Conservation (phyloP, 352 stramenopile species). For the Pythium sp. region DNA sequence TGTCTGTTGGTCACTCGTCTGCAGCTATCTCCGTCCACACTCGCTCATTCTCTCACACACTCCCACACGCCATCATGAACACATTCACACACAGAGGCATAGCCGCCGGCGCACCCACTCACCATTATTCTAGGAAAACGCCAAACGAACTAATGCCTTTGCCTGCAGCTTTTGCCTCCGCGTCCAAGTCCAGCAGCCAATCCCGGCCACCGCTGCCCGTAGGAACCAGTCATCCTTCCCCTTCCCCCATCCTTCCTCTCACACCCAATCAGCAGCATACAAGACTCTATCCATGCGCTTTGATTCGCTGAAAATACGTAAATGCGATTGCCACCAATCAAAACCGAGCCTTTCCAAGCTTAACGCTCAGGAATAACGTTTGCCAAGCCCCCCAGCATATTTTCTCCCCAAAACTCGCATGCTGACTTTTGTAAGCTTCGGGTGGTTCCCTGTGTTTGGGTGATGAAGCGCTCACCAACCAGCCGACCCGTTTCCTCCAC, state of each 20-base stretch:
- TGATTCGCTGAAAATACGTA: slow-evolving; percentile 37
- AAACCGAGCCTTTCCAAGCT: not conserved
- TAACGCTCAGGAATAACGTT: not conserved
- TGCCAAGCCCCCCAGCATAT: not conserved
- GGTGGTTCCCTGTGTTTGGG: not conserved
- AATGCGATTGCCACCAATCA: slow-evolving; percentile 12
- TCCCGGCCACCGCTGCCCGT: slow-evolving; percentile 31
- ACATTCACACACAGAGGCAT: not conserved
- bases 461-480: slow-evolving; percentile 6
- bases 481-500: not conserved
- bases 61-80: not conserved
- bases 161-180: slow-evolving; percentile 9
- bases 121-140: slow-evolving; percentile 87
- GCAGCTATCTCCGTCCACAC: not conserved
- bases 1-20: not conserved
- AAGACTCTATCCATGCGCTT: fast-evolving
- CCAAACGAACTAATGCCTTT: slow-evolving; percentile 79
- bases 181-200: slow-evolving; percentile 18
- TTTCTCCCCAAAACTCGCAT: not conserved
- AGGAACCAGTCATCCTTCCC: slow-evolving; percentile 78
- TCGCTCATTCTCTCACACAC: not conserved
- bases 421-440: not conserved
- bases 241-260: slow-evolving; percentile 21
- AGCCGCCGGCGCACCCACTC: slow-evolving; percentile 20
- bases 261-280: slow-evolving; percentile 34